Percentiles rank a stretch among this genome's conserved stretches.
These are phyloP conservation scores for Lactarius hatsudake DNA, from an alignment of 768 basidiomycete genomes.

Conservation along the genomic window DNA sequence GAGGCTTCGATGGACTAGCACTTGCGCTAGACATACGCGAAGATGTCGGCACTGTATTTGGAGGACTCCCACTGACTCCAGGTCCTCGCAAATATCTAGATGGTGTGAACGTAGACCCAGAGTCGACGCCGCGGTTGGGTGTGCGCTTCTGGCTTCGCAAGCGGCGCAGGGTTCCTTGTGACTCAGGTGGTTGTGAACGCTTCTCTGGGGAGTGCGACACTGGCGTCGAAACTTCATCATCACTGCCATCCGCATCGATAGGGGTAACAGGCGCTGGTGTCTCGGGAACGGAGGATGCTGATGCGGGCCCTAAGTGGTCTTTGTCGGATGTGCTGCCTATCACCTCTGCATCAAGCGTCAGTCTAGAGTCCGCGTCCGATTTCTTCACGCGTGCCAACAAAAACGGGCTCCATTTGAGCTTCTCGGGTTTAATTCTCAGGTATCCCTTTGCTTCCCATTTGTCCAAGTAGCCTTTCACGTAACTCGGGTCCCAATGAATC, in stretches of 20 bases:
- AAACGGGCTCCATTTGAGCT: constrained; percentile 94
- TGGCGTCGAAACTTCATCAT: constrained; percentile 18
- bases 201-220: constrained; percentile 19
- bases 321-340: constrained; percentile 19
- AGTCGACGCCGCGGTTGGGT: neutral
- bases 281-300: constrained; percentile 23
- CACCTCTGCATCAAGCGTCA: constrained; percentile 16
- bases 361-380: constrained; percentile 27
- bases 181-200: constrained; percentile 22
- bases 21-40: constrained; percentile 16
- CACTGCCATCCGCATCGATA: constrained; percentile 14
- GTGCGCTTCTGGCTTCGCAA: constrained; percentile 23
- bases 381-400: constrained; percentile 53
- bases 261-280: constrained; percentile 24
- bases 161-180: constrained; percentile 14
- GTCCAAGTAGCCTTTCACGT: constrained; percentile 61
- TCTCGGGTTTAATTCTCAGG: constrained; percentile 71
- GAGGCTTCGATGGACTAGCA: constrained; percentile 12
- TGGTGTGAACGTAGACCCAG: constrained; percentile 16
- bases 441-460: constrained; percentile 80
- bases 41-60: constrained; percentile 15
- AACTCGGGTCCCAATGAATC: constrained; percentile 68
- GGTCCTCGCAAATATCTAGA: constrained; percentile 23
- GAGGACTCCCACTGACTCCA: constrained; percentile 23
- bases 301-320: constrained; percentile 17